These are phyloP conservation scores for Aphanocladium album DNA, from an alignment of 2,329 filamentous ascomycete genomes.

Conservation along the genomic window DNA sequence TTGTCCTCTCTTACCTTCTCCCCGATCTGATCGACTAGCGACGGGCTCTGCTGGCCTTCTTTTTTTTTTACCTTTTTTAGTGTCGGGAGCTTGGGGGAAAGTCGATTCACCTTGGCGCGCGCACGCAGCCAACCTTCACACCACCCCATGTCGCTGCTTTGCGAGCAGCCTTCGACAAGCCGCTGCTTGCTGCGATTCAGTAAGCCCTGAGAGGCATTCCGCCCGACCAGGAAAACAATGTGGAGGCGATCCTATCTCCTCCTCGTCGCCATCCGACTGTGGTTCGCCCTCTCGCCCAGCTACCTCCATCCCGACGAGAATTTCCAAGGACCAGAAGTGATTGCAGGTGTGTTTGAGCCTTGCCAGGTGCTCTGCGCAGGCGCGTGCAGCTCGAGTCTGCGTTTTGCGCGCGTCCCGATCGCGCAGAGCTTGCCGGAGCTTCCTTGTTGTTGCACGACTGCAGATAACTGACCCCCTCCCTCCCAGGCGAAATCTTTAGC, in stretches of 20 bases:
- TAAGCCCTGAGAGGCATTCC: conserved; percentile 11
- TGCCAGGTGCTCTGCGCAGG: neutral
- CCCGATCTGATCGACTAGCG: conserved; percentile 1
- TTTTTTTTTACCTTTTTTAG: neutral
- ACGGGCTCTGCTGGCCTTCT: neutral
- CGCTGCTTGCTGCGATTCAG: conserved; percentile 18
- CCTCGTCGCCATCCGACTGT: conserved; percentile 80
- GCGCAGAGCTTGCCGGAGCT: neutral
- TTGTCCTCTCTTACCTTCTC: neutral
- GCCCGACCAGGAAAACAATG: conserved; percentile 48
- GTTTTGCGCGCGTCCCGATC: neutral
- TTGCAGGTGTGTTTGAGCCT: conserved; percentile 66
- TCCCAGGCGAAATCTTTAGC: conserved; percentile 78
- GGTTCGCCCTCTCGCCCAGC: conserved; percentile 89
- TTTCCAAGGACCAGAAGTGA: conserved; percentile 96
- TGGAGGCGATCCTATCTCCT: conserved; percentile 87
- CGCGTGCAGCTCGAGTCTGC: neutral
- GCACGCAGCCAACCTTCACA: neutral
- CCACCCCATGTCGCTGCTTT: conserved; percentile 15
- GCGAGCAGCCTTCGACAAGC: conserved; percentile 19
- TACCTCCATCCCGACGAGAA: conserved; percentile 98
- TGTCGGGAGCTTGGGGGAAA: neutral
- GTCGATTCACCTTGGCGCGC: conserved; percentile 8
- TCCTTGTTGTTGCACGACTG: neutral
- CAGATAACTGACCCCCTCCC: neutral